These are phyloP conservation scores for Epichloe coenophiala DNA, from an alignment of 2,329 filamentous ascomycete genomes.

Conservation along the genomic window DNA sequence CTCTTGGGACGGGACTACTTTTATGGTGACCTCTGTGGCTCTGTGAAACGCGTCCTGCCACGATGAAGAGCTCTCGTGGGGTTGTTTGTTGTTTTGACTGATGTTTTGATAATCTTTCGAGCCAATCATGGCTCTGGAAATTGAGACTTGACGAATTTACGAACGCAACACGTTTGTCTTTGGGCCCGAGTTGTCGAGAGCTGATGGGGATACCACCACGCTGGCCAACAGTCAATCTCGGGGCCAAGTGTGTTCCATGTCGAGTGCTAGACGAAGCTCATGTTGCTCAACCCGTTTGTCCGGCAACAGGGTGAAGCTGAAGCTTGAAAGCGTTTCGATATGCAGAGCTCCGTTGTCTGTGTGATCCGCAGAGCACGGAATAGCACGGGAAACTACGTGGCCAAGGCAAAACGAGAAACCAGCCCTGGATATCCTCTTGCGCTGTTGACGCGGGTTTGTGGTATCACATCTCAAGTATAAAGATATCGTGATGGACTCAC, in stretches of 20 bases:
- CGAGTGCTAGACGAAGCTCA: background rate
- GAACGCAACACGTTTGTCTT: background rate
- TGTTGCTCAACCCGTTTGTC: background rate
- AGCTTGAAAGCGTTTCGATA: background rate
- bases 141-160: background rate
- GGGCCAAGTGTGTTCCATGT: background rate
- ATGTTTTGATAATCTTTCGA: background rate
- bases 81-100: background rate
- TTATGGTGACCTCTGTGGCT: background rate
- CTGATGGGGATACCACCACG: background rate
- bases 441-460: background rate
- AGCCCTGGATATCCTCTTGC: background rate
- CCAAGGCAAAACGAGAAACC: background rate
- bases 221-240: background rate
- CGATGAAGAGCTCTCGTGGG: background rate
- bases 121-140: background rate
- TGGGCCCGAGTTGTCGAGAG: background rate
- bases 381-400: background rate
- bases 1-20: background rate
- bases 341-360: background rate
- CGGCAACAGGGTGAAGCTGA: background rate
- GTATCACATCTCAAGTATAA: conserved; percentile 3
- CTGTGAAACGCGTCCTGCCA: conserved; percentile 1
- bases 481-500: background rate
- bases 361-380: background rate